These are phyloP conservation scores for Fomes fomentarius DNA, from an alignment of 1,284 basidiomycete species.

Conservation along the genomic window DNA sequence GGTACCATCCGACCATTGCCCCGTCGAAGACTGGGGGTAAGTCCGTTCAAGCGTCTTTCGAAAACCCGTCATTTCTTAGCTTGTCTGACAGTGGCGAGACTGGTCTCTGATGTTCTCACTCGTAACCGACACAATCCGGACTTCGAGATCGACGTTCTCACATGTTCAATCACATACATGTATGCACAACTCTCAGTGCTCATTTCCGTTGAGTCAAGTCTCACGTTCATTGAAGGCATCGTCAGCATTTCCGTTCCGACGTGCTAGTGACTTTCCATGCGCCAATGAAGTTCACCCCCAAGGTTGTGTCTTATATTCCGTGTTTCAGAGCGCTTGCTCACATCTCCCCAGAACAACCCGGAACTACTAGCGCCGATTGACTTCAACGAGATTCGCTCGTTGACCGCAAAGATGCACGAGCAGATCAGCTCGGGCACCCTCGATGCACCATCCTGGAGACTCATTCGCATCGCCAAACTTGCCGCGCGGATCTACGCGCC, in stretches of 20 bases:
- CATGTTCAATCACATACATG: constrained; percentile 87
- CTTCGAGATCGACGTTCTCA: constrained; percentile 74
- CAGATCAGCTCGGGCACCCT: constrained; percentile 77
- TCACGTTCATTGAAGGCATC: constrained; percentile 40
- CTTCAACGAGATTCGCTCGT: constrained; percentile 55
- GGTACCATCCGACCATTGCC: constrained; percentile 81
- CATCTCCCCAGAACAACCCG: constrained; percentile 55
- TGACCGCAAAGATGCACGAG: constrained; percentile 68
- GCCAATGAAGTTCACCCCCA: constrained; percentile 68
- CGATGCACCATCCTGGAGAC: constrained; percentile 82
- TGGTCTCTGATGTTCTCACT: constrained; percentile 79
- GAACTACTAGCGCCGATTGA: constrained; percentile 73
- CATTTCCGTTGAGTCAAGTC: constrained; percentile 42
- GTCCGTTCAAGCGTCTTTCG: constrained; percentile 19
- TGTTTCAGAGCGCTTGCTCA: constrained; percentile 1
- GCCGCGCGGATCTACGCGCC: constrained; percentile 82
- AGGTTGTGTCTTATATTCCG: constrained; percentile 40
- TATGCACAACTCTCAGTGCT: constrained; percentile 33
- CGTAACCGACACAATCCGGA: constrained; percentile 66
- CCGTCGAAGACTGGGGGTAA: constrained; percentile 84
- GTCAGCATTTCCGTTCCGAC: constrained; percentile 84
- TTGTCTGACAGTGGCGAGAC: constrained; percentile 64
- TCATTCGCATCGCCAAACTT: constrained; percentile 74
- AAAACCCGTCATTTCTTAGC: background rate
- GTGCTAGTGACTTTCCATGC: constrained; percentile 83